Percentiles rank a stretch among this genome's conserved stretches.
Conservation (phyloP, 176 grass and related monocot genomes). For the Pontederia paniculata region DNA sequence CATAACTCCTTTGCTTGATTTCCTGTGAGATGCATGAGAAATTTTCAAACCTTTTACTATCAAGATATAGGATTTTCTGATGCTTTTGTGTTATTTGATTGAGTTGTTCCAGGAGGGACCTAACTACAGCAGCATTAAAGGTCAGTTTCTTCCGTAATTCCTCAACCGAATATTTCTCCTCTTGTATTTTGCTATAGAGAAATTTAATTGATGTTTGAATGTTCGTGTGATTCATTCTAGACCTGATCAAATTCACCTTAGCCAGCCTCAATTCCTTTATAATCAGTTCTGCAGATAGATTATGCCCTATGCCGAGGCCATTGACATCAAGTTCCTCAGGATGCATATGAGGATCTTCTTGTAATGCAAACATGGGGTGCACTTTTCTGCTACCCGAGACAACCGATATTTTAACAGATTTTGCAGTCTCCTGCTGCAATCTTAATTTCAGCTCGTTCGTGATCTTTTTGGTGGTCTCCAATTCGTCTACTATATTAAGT, state of each 20-base stretch:
- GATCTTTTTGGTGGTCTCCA: constrained; percentile 67
- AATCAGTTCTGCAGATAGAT: constrained; percentile 16
- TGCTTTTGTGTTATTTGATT: constrained; percentile 40
- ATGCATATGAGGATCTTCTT: constrained; percentile 30
- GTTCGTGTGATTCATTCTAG: constrained; percentile 37
- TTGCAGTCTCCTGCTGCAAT: constrained; percentile 36
- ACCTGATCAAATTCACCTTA: constrained; percentile 40
- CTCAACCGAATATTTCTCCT: constrained; percentile 45
- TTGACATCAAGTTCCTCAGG: constrained; percentile 2
- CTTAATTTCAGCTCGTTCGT: constrained; percentile 54
- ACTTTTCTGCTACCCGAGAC: background rate
- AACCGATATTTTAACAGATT: background rate
- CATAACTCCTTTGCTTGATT: constrained; percentile 57
- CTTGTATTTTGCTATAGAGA: constrained; percentile 36
- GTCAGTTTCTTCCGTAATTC: constrained; percentile 43
- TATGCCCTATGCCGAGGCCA: background rate
- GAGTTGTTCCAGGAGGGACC: constrained; percentile 51
- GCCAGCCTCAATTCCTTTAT: constrained; percentile 38
- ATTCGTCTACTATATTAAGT: constrained; percentile 61
- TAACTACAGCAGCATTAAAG: constrained; percentile 33
- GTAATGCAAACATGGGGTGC: background rate
- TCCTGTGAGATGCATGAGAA: constrained; percentile 32
- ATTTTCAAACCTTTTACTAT: constrained; percentile 34
- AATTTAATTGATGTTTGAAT: constrained; percentile 35
- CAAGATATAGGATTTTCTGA: constrained; percentile 30